Base-by-base conservation (phyloP, 2,329 filamentous ascomycete species). In the Fonsecaea nubica region DNA sequence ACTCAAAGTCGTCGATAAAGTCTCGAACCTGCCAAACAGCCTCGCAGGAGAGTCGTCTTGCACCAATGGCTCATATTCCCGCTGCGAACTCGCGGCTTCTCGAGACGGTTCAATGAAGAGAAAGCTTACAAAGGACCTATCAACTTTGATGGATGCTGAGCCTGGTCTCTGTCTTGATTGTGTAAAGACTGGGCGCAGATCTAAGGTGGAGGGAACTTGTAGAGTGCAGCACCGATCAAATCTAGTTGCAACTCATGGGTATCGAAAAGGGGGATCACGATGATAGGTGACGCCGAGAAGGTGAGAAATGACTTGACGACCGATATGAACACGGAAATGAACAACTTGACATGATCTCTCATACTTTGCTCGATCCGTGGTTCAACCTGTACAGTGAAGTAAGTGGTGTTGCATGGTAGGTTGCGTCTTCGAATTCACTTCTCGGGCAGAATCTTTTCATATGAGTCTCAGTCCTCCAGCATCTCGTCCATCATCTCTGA, bases 161-260 rank as follows among this genome's bases (percentile, higher is more conserved):
- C 42, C 33, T n/a, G 57, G 57, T 21, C 25, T 59, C 30, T 59
- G 42, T 35, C 57, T 59, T 10, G 57, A 50, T 36, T 59, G 42
- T 50, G 57, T 59, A 5, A 52, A 18, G 12, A 59, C 40, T 33
- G 57, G 57, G 25, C 15, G 32, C 15, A 50, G 33, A 59, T 59
- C 57, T 8, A 59, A 48, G 15, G 30, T 50, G 5, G 57, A 59
- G 8, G 40, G 57, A 15, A 32, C 32, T 35, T 59, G 57, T 32
- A 50, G 57, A 59, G n/a, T 48, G 13, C n/a, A 21, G 13, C 57
- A 52, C 32, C 25, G 33, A 45, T 59, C 21, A 50, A 45, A 33
- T 30, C 42, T 50, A 8, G 45, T 50, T 12, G 45, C 45, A 25
- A 50, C 18, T 30, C 18, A 50, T 50, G 45, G 45, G 25, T 50